These are phyloP conservation scores for Sugiyamaella xylanicola DNA, from an alignment of 1,139 yeast genomes.

Conservation along the genomic window DNA sequence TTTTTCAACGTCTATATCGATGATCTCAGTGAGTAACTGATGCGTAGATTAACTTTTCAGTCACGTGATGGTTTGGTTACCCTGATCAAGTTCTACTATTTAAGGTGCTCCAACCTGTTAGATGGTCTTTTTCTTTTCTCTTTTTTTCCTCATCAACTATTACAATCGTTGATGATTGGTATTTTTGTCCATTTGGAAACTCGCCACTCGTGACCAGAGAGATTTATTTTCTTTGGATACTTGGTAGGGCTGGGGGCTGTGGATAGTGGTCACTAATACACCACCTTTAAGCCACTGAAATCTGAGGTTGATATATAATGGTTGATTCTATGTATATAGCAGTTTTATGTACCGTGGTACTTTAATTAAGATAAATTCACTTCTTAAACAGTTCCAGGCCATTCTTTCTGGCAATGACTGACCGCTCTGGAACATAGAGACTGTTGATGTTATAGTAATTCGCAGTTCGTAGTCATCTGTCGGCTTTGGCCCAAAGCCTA, in stretches of 20 bases:
- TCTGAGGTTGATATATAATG: conserved; percentile 27
- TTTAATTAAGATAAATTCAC: no score
- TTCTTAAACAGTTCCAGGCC: no score
- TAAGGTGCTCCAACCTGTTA: background rate
- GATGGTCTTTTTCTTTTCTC: conserved; percentile 6
- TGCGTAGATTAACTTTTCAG: background rate
- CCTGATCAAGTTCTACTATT: conserved; percentile 9
- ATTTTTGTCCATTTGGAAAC: conserved; percentile 46
- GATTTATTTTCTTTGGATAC: conserved; percentile 45
- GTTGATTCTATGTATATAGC: no score
- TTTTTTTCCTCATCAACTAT: conserved; percentile 57
- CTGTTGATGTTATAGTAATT: no score
- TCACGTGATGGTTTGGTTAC: conserved; percentile 8
- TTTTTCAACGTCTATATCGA: conserved; percentile 5
- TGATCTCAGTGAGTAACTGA: conserved; percentile 15
- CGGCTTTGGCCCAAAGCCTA: no score
- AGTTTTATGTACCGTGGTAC: no score
- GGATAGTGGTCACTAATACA: conserved; percentile 45
- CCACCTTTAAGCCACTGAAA: conserved; percentile 41
- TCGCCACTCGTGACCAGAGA: conserved; percentile 45
- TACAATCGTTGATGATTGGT: conserved; percentile 67
- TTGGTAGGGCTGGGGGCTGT: conserved; percentile 43
- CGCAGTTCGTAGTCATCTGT: no score
- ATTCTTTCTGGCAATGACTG: no score
- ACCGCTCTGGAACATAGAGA: no score